Percentiles rank a stretch among this genome's conserved stretches.
Evolutionary conservation across 2,329 filamentous ascomycete genomes (phyloP).

Genomic region (Xylogone sp.): DNA sequence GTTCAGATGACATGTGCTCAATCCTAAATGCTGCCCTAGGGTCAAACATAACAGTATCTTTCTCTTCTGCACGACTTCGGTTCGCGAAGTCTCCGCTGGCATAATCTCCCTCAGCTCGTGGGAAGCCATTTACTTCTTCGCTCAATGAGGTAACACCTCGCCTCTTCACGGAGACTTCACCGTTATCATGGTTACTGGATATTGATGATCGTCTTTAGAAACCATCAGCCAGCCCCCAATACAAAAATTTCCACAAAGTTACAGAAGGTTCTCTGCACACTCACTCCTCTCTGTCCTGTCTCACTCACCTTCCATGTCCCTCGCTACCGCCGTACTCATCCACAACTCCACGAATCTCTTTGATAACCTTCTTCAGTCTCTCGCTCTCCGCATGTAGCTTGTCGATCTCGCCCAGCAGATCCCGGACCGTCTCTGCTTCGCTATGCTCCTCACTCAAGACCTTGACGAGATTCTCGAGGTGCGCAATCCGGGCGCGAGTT

Average conservation of each 20-base stretch:
- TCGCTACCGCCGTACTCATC: neutral
- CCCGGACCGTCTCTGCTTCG: slow-evolving; percentile 4
- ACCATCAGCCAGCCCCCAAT: too few relatives aligned
- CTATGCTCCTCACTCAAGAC: slow-evolving; percentile 13
- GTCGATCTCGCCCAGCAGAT: slow-evolving; percentile 13
- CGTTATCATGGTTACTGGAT: too few relatives aligned
- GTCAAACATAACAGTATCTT: neutral
- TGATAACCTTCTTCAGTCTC: slow-evolving; percentile 14
- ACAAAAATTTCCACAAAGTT: too few relatives aligned
- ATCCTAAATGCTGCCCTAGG: neutral
- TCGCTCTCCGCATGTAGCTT: slow-evolving; percentile 12
- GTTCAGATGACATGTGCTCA: neutral
- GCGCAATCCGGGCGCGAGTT: slow-evolving; percentile 12
- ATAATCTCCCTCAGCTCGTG: too few relatives aligned
- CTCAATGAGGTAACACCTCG: too few relatives aligned
- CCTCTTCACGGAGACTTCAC: too few relatives aligned
- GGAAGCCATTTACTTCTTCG: too few relatives aligned
- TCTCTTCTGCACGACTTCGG: neutral
- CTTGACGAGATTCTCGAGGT: slow-evolving; percentile 14
- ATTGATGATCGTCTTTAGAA: too few relatives aligned
- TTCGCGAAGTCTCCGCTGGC: too few relatives aligned
- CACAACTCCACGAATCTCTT: neutral
- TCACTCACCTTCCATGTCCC: too few relatives aligned
- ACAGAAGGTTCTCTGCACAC: too few relatives aligned
- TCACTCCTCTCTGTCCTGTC: too few relatives aligned